Conservation (phyloP, 495 filamentous ascomycete genomes). For the Xylaria venustula region DNA sequence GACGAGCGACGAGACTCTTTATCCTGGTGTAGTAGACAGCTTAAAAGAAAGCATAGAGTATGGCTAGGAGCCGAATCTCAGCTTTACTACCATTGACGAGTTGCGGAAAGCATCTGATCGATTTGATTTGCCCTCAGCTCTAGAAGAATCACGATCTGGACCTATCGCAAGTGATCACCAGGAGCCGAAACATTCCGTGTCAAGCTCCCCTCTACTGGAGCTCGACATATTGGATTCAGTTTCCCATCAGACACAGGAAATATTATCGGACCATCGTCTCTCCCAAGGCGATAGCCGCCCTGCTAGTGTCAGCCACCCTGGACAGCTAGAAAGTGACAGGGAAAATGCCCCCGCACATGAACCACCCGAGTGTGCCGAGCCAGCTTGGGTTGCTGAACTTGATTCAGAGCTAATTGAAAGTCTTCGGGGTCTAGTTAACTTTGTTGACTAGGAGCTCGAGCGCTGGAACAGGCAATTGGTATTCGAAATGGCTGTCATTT, state of each 20-base stretch:
- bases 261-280: background rate
- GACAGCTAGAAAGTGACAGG: background rate
- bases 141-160: background rate
- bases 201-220: slow-evolving; percentile 2
- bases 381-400: slow-evolving; percentile 48
- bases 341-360: background rate
- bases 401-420: slow-evolving; percentile 47
- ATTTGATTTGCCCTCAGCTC: slow-evolving; percentile 16
- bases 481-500: too few species aligned
- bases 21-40: slow-evolving; percentile 20
- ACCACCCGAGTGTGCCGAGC: slow-evolving; percentile 24
- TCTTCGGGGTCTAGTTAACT: slow-evolving; percentile 49
- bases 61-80: slow-evolving; percentile 29
- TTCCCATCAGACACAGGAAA: background rate
- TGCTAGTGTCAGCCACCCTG: background rate
- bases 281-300: background rate
- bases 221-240: background rate
- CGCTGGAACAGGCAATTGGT: too few species aligned
- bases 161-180: background rate
- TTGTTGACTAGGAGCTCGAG: slow-evolving; percentile 32
- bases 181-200: background rate
- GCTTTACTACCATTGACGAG: slow-evolving; percentile 32
- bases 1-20: slow-evolving; percentile 29
- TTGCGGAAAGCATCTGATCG: slow-evolving; percentile 25
- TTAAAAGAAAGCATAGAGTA: slow-evolving; percentile 30